A percentile compares a stretch with the other conserved stretches of the same genome.
phyloP scores from a whole-genome alignment of 2,329 filamentous ascomycete genomes.

The Macrophomina tecta region DNA sequence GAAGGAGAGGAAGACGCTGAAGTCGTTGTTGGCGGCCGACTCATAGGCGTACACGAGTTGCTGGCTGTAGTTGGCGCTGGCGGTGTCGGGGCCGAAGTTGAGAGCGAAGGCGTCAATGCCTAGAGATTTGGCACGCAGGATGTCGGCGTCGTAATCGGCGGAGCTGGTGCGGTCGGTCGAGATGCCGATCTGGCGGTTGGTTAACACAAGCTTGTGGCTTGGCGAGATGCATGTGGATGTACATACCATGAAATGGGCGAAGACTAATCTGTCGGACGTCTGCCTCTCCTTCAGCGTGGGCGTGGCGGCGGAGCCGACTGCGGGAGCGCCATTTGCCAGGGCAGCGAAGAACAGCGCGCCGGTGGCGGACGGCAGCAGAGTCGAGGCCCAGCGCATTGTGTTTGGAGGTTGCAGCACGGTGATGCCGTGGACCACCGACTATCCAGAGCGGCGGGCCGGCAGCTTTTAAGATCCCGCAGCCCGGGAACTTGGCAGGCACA shows the following conservation, averaged over 20 bases:
- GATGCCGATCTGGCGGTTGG: slow-evolving; percentile 35
- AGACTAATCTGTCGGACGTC: slow-evolving; percentile 15
- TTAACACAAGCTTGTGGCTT: neutral
- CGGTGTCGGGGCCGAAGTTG: slow-evolving; percentile 36
- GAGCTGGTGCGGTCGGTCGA: slow-evolving; percentile 34
- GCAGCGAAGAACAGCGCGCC: neutral
- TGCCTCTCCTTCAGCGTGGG: neutral
- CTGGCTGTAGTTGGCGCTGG: slow-evolving; percentile 31
- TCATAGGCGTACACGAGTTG: slow-evolving; percentile 38
- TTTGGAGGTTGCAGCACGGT: neutral
- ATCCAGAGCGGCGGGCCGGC: neutral
- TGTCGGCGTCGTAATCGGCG: slow-evolving; percentile 38
- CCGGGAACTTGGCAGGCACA: neutral
- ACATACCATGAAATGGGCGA: slow-evolving; percentile 24
- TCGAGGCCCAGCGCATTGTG: neutral
- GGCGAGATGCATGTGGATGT: neutral
- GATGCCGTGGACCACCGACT: neutral
- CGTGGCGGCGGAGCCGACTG: neutral
- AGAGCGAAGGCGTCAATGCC: slow-evolving; percentile 44
- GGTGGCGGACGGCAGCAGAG: neutral
- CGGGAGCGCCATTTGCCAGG: neutral
- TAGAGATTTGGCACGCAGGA: slow-evolving; percentile 37
- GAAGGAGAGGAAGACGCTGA: slow-evolving; percentile 40
- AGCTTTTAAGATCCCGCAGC: neutral
- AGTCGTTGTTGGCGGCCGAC: slow-evolving; percentile 35